Conservation (phyloP, 306 rosid genomes). For the Arachis stenosperma region DNA sequence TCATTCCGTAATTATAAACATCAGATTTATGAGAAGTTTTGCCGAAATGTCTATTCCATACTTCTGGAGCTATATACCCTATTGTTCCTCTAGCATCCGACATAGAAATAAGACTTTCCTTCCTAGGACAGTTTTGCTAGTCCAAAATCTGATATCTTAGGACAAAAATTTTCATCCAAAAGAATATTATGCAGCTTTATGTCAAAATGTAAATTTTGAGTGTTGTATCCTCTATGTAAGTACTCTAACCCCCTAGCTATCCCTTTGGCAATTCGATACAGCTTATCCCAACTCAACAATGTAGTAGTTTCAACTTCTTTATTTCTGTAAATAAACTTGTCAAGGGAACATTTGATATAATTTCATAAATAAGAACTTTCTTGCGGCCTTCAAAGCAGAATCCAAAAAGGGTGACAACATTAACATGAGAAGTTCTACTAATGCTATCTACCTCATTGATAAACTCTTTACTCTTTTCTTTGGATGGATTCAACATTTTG, state of each 20-base stretch:
- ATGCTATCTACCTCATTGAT: conserved; percentile 51
- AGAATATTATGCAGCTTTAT: conserved; percentile 46
- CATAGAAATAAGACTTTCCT: no score
- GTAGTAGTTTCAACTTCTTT: not conserved
- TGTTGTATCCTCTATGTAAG: conserved; percentile 40
- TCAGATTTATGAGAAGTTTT: conserved; percentile 18
- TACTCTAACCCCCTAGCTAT: conserved; percentile 43
- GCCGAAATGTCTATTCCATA: no score
- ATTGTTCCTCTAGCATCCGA: conserved; percentile 40
- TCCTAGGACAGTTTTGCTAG: conserved; percentile 19
- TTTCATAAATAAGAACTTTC: conserved; percentile 51
- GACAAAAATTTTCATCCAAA: conserved; percentile 32
- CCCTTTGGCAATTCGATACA: conserved; percentile 27
- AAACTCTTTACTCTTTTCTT: conserved; percentile 44
- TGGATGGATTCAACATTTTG: conserved; percentile 45
- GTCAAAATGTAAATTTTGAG: conserved; percentile 42
- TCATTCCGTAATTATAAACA: conserved; percentile 41
- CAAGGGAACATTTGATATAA: conserved; percentile 55
- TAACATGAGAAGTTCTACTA: conserved; percentile 25
- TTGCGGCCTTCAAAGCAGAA: conserved; percentile 47
- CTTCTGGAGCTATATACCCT: not conserved
- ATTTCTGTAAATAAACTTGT: conserved; percentile 38
- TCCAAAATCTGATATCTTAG: conserved; percentile 31
- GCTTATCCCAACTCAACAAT: conserved; percentile 38
- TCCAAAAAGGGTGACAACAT: no score